These are phyloP conservation scores for Fusarium domesticum DNA, from an alignment of 2,329 filamentous ascomycete genomes.

Conservation along the genomic window DNA sequence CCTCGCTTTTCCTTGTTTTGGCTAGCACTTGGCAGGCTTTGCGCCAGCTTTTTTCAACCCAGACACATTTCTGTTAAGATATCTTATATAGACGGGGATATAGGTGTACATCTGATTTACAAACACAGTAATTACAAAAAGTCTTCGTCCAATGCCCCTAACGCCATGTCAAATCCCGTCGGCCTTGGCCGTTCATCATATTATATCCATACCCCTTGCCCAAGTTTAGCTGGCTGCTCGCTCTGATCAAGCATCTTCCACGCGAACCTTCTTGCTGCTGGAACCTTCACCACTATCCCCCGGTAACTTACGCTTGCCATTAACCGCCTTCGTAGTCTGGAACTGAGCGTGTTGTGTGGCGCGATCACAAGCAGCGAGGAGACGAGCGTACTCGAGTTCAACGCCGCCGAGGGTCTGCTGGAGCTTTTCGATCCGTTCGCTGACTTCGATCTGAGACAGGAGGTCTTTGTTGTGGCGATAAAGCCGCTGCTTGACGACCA, in stretches of 20 bases:
- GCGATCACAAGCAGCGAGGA: constrained; percentile 52
- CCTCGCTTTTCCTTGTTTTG: constrained; percentile 11
- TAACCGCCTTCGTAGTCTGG: constrained; percentile 14
- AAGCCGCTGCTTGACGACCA: constrained; percentile 73
- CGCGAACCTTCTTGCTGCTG: constrained; percentile 48
- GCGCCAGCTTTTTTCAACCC: constrained; percentile 11
- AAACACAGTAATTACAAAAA: constrained; percentile 19
- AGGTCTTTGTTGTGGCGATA: constrained; percentile 72
- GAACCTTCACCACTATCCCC: constrained; percentile 27
- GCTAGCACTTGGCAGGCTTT: constrained; percentile 17
- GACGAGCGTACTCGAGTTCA: constrained; percentile 68
- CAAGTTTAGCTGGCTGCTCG: not conserved
- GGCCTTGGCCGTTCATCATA: not conserved
- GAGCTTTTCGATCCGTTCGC: constrained; percentile 69
- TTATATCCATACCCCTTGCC: constrained; percentile 1
- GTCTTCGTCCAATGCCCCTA: constrained; percentile 11
- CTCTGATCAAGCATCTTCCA: constrained; percentile 33
- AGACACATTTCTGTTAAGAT: constrained; percentile 22
- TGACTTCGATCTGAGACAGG: constrained; percentile 64
- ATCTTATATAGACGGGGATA: constrained; percentile 28
- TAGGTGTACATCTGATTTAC: constrained; percentile 17
- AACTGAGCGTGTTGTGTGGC: constrained; percentile 28
- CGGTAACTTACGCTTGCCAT: constrained; percentile 48
- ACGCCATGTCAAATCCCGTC: constrained; percentile 10
- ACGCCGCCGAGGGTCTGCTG: constrained; percentile 66